phyloP scores from a whole-genome alignment of 2,329 filamentous ascomycete species.

The Colletotrichum camelliae region DNA sequence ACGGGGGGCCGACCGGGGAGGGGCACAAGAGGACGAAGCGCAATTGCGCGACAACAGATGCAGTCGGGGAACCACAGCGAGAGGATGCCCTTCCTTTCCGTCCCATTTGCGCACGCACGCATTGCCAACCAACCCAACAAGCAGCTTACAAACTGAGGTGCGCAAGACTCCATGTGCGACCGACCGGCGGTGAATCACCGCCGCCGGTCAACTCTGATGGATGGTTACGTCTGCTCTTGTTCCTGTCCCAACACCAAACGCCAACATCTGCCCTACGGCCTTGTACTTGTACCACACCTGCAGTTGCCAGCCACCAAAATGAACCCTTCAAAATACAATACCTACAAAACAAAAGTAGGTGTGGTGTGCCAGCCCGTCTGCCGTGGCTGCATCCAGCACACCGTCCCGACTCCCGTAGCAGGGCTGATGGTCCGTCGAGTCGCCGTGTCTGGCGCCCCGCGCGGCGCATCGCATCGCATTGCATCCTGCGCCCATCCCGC shows the following conservation, averaged over 20 bases:
- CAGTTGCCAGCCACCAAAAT: neutral
- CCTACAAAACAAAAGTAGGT: neutral
- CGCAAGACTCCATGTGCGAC: neutral
- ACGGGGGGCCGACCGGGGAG: neutral
- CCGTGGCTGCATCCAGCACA: constrained; percentile 13
- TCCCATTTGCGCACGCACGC: neutral
- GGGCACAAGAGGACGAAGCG: neutral
- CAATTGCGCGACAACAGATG: neutral
- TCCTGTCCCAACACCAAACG: neutral
- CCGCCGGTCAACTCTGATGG: neutral
- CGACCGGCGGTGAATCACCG: neutral
- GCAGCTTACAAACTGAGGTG: neutral
- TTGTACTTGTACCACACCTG: neutral
- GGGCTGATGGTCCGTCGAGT: neutral
- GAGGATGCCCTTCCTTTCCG: neutral
- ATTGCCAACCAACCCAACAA: neutral
- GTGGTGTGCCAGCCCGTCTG: neutral
- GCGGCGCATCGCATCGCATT: constrained; percentile 13
- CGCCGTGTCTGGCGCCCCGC: neutral
- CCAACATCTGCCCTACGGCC: neutral
- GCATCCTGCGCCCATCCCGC: constrained; percentile 14
- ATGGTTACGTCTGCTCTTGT: neutral
- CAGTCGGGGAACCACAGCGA: neutral
- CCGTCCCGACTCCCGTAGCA: neutral
- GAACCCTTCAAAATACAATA: neutral